These are phyloP conservation scores for Sclerotinia spermophila DNA, from an alignment of 2,329 filamentous ascomycete genomes.

Conservation along the genomic window DNA sequence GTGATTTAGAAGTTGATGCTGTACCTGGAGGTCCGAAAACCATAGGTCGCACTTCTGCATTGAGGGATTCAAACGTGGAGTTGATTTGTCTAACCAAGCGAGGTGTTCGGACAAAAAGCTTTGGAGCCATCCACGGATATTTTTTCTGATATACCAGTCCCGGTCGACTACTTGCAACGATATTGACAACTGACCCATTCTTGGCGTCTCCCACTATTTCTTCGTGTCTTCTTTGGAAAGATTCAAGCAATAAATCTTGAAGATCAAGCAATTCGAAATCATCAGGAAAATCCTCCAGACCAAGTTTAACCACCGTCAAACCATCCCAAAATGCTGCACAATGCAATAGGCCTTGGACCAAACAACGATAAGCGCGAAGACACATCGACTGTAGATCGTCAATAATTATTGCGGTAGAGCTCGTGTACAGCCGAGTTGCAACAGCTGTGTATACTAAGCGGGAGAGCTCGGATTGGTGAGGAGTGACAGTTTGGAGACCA, in stretches of 20 bases:
- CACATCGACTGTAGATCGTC: constrained; percentile 24
- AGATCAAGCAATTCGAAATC: constrained; percentile 23
- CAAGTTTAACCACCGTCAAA: constrained; percentile 19
- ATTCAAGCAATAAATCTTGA: constrained; percentile 7
- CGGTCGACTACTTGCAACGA: constrained; percentile 2
- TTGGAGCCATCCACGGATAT: constrained; percentile 34
- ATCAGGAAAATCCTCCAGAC: constrained; percentile 19
- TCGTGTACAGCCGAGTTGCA: background rate
- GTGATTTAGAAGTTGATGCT: background rate
- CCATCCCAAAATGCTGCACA: constrained; percentile 32
- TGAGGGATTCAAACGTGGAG: background rate
- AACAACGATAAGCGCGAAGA: constrained; percentile 20
- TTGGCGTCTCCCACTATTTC: background rate
- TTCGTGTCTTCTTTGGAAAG: constrained; percentile 18
- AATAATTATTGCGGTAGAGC: constrained; percentile 15
- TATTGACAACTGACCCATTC: background rate
- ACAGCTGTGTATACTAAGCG: constrained; percentile 18
- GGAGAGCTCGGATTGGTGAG: background rate
- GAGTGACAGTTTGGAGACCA: constrained; percentile 17
- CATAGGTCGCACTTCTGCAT: constrained; percentile 23
- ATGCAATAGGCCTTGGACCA: constrained; percentile 23
- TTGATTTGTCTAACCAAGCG: constrained; percentile 27
- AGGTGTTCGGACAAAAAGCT: constrained; percentile 24
- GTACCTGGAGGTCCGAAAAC: constrained; percentile 20
- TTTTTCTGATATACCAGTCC: constrained; percentile 29